Conservation (phyloP, 495 filamentous ascomycete genomes). For the Darksidea phi region DNA sequence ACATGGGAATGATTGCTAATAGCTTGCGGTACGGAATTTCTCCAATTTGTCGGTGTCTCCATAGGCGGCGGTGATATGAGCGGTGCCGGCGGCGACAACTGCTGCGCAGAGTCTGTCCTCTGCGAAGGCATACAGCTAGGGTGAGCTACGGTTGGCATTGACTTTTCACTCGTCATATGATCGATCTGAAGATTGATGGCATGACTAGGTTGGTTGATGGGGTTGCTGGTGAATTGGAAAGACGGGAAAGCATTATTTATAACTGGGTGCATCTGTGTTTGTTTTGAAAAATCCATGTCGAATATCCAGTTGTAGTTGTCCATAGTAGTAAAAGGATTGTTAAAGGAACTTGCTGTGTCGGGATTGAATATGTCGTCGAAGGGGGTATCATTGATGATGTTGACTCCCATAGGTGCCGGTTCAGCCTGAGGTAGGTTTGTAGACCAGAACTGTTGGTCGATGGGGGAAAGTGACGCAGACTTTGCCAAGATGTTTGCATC, state of each 20-base stretch:
- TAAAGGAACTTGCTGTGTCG: slow-evolving; percentile 54
- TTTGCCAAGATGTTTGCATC: slow-evolving; percentile 13
- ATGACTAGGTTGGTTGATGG: slow-evolving; percentile 14
- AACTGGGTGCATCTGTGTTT: slow-evolving; percentile 7
- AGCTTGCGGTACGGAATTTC: not conserved
- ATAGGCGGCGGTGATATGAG: slow-evolving; percentile 25
- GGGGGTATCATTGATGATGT: slow-evolving; percentile 37
- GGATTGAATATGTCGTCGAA: slow-evolving; percentile 48
- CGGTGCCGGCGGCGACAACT: not conserved
- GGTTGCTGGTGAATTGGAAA: slow-evolving; percentile 16
- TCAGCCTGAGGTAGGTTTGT: slow-evolving; percentile 4
- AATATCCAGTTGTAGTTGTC: slow-evolving; percentile 60
- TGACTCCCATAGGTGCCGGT: slow-evolving; percentile 9
- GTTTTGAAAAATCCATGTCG: slow-evolving; percentile 39
- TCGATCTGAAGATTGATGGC: slow-evolving; percentile 14
- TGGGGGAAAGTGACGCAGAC: not conserved
- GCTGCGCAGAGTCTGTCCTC: slow-evolving; percentile 16
- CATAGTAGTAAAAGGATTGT: slow-evolving; percentile 57
- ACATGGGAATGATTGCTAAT: not conserved
- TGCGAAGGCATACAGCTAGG: slow-evolving; percentile 16
- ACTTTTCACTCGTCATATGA: slow-evolving; percentile 11
- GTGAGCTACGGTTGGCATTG: slow-evolving; percentile 8
- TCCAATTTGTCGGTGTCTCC: not conserved
- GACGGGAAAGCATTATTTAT: slow-evolving; percentile 11
- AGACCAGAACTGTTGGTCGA: slow-evolving; percentile 30